Conservation (phyloP, 2,329 filamentous ascomycete genomes). For the Colletotrichum echinochloae region DNA sequence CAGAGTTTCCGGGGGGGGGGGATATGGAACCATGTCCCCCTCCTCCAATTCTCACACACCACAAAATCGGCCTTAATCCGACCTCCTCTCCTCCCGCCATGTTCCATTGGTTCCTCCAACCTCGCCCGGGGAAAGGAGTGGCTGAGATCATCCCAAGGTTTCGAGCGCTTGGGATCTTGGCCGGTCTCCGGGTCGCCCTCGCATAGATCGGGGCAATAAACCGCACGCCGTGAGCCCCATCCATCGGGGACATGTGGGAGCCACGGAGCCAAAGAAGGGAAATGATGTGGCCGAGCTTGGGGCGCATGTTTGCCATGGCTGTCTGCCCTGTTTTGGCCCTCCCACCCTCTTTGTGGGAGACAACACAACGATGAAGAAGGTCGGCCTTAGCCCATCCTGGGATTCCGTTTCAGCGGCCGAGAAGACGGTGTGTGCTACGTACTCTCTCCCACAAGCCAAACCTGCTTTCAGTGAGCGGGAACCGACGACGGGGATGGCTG, state of each 20-base stretch:
- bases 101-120: background rate
- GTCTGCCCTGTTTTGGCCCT: constrained; percentile 1
- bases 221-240: background rate
- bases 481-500: constrained; percentile 31
- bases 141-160: constrained; percentile 25
- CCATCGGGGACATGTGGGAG: background rate
- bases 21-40: background rate
- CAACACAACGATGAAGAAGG: background rate
- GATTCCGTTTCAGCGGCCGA: constrained; percentile 26
- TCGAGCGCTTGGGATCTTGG: background rate
- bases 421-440: background rate
- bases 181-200: background rate
- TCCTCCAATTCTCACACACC: background rate
- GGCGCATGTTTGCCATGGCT: constrained; percentile 15
- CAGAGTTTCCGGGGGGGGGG: background rate
- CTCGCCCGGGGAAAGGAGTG: background rate
- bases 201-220: background rate
- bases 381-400: background rate
- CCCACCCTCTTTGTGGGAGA: constrained; percentile 14
- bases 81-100: constrained; percentile 14
- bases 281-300: constrained; percentile 24
- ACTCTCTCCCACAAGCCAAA: background rate
- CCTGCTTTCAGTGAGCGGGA: background rate
- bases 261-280: background rate
- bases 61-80: constrained; percentile 20